A percentile compares a stretch with the other conserved stretches of the same genome.
Evolutionary conservation across 2,329 filamentous ascomycete genomes (phyloP).

Genomic region (Colletotrichum magnum): DNA sequence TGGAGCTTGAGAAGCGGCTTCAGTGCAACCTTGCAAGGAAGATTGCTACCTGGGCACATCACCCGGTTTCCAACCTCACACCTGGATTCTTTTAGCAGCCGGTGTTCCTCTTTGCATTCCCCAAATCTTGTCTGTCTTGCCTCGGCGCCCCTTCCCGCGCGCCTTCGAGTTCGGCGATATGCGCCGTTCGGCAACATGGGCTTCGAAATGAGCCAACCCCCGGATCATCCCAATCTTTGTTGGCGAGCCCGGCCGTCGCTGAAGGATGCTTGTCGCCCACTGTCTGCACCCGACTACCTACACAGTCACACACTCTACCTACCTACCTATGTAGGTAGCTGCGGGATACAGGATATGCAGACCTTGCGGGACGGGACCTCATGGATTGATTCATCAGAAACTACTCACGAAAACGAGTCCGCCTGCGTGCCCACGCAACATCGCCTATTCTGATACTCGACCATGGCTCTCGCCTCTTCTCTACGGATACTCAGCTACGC

Average conservation of each 20-base stretch:
- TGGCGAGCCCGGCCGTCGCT: slow-evolving; percentile 12
- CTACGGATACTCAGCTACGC: neutral
- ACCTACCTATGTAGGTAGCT: neutral
- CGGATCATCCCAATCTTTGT: slow-evolving; percentile 11
- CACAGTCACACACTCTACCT: neutral
- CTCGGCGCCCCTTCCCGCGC: slow-evolving; percentile 26
- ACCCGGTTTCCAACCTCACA: slow-evolving; percentile 5
- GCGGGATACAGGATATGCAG: slow-evolving; percentile 3
- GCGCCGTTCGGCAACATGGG: slow-evolving; percentile 31
- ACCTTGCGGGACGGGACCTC: slow-evolving; percentile 4
- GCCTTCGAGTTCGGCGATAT: slow-evolving; percentile 31
- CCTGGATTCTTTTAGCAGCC: neutral
- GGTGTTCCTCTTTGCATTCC: slow-evolving; percentile 9
- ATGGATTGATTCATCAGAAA: slow-evolving; percentile 14
- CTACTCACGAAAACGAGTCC: slow-evolving; percentile 8
- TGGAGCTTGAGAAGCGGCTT: neutral
- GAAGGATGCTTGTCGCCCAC: slow-evolving; percentile 25
- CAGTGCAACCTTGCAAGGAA: neutral
- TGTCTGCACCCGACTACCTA: slow-evolving; percentile 22
- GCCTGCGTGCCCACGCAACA: slow-evolving; percentile 12
- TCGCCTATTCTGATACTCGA: slow-evolving; percentile 22
- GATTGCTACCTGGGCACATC: neutral
- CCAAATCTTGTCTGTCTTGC: slow-evolving; percentile 28
- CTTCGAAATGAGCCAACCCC: slow-evolving; percentile 20
- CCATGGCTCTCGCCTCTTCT: slow-evolving; percentile 2